Evolutionary conservation across 768 basidiomycete genomes (phyloP).

Genomic region (Pholiota conissans): DNA sequence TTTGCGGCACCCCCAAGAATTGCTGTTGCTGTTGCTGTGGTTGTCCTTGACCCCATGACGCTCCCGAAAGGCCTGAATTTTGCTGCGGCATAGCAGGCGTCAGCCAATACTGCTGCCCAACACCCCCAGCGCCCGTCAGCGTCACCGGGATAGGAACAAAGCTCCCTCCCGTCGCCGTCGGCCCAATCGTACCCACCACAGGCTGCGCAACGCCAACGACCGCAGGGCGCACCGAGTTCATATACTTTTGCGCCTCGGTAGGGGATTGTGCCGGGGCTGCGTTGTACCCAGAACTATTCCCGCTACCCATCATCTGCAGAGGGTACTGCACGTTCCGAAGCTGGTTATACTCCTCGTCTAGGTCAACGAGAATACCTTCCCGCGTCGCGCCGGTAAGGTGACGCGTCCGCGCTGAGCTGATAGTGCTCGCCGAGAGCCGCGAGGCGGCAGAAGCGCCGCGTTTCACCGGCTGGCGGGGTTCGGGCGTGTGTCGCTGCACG

Average conservation of each 20-base stretch:
- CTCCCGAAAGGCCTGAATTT: constrained; percentile 6
- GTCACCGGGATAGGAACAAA: constrained; percentile 21
- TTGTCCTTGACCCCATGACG: not conserved
- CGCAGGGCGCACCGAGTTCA: constrained; percentile 42
- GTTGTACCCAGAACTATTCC: not conserved
- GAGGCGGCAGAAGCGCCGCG: constrained; percentile 27
- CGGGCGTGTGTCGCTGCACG: constrained; percentile 55
- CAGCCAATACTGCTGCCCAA: constrained; percentile 36
- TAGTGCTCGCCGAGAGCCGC: constrained; percentile 16
- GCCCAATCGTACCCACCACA: constrained; percentile 7
- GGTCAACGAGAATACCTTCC: constrained; percentile 26
- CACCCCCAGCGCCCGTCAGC: constrained; percentile 16
- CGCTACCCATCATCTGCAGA: constrained; percentile 16
- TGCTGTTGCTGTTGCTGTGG: constrained; percentile 9
- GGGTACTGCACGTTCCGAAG: constrained; percentile 8
- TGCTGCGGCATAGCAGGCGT: constrained; percentile 18
- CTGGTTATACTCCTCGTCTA: constrained; percentile 16
- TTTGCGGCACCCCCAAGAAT: not conserved
- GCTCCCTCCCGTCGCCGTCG: constrained; percentile 14
- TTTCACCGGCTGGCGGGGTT: constrained; percentile 74
- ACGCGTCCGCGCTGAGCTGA: constrained; percentile 13
- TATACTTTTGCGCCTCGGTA: constrained; percentile 66
- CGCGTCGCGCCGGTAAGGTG: constrained; percentile 6
- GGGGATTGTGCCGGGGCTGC: constrained; percentile 17
- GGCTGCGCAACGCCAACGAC: constrained; percentile 6